phyloP scores from a whole-genome alignment of 2,329 filamentous ascomycete genomes.

The Parasarocladium wereldwijsianum region DNA sequence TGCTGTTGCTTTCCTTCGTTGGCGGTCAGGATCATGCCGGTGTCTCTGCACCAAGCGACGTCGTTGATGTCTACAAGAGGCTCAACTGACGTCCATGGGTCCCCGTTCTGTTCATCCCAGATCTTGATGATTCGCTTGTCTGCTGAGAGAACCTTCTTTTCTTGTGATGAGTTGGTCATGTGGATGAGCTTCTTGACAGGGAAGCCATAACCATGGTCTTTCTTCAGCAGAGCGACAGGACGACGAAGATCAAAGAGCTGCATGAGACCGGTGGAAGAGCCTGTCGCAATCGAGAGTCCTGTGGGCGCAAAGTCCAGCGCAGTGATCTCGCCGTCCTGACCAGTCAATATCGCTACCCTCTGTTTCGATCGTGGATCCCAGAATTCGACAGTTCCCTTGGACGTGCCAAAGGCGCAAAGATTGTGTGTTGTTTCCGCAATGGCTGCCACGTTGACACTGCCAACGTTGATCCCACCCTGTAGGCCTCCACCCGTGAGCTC shows the following conservation, averaged over 20 bases:
- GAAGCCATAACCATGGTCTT: slow-evolving; percentile 93
- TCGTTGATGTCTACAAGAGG: slow-evolving; percentile 90
- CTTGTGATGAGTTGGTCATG: slow-evolving; percentile 55
- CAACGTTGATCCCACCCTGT: slow-evolving; percentile 75
- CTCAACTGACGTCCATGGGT: slow-evolving; percentile 90
- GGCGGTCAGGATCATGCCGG: slow-evolving; percentile 88
- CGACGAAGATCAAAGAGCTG: slow-evolving; percentile 87
- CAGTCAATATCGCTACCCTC: slow-evolving; percentile 61
- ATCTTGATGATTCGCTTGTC: slow-evolving; percentile 97
- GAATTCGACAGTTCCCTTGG: slow-evolving; percentile 88
- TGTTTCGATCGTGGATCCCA: slow-evolving; percentile 83
- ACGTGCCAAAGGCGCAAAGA: slow-evolving; percentile 83
- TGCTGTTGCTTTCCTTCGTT: slow-evolving; percentile 95
- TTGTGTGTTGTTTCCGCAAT: slow-evolving; percentile 84
- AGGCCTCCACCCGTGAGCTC: slow-evolving; percentile 56
- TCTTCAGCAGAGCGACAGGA: slow-evolving; percentile 70
- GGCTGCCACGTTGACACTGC: slow-evolving; percentile 74
- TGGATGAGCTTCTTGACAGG: slow-evolving; percentile 74
- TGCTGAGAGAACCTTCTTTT: slow-evolving; percentile 78
- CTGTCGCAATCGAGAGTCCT: slow-evolving; percentile 72
- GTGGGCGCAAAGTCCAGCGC: slow-evolving; percentile 75
- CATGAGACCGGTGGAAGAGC: slow-evolving; percentile 76
- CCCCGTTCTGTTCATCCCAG: slow-evolving; percentile 72
- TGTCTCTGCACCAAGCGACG: slow-evolving; percentile 83
- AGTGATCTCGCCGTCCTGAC: slow-evolving; percentile 60